Conservation (phyloP, 164 flowering plant species). For the Berberis thunbergii region DNA sequence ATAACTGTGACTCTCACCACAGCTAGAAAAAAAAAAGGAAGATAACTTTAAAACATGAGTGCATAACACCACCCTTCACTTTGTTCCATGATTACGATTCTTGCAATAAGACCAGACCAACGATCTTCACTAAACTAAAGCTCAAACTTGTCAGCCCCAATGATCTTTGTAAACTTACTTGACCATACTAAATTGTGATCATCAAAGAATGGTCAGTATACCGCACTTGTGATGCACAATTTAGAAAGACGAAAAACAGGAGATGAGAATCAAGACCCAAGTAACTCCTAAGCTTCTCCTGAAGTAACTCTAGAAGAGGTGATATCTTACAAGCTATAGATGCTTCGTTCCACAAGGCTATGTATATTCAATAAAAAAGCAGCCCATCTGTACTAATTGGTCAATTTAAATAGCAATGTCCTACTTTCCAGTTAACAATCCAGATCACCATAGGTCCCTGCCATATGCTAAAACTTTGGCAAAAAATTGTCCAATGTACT, state of each 20-base stretch:
- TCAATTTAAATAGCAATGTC: not conserved
- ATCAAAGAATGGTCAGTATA: not conserved
- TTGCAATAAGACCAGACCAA: too few relatives aligned
- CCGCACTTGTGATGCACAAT: not conserved
- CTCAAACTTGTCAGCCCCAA: too few relatives aligned
- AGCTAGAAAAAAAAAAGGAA: not conserved
- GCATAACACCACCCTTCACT: too few relatives aligned
- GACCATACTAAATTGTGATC: not conserved
- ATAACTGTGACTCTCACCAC: not conserved
- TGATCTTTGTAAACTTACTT: too few relatives aligned
- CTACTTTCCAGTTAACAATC: not conserved
- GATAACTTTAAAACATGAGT: too few relatives aligned
- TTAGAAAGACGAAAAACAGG: not conserved
- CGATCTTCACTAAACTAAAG: too few relatives aligned
- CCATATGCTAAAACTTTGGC: constrained; percentile 2
- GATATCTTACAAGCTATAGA: not conserved
- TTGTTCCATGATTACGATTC: too few relatives aligned
- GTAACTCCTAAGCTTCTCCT: not conserved
- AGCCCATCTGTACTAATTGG: not conserved
- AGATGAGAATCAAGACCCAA: not conserved
- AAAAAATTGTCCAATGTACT: not conserved
- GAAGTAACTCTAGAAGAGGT: not conserved
- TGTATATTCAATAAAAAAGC: not conserved
- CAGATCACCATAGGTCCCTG: not conserved
- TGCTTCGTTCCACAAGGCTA: not conserved